These are phyloP conservation scores for Colletotrichum viniferum DNA, from an alignment of 2,329 filamentous ascomycete genomes.

Conservation along the genomic window DNA sequence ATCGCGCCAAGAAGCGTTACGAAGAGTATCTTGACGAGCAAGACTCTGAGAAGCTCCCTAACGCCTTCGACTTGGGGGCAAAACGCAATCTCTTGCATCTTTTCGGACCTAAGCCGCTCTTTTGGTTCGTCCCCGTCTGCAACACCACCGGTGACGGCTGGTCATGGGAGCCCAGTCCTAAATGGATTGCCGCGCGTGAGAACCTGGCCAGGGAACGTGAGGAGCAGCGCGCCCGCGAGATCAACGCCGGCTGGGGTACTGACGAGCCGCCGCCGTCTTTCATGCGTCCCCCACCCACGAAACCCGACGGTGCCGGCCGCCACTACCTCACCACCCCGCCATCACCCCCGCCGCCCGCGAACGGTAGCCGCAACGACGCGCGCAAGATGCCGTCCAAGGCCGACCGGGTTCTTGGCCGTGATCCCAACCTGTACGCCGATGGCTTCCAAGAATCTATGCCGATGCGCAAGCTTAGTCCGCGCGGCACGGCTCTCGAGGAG, in stretches of 20 bases:
- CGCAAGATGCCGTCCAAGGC: constrained; percentile 57
- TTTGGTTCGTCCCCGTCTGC: constrained; percentile 82
- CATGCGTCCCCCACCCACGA: constrained; percentile 18
- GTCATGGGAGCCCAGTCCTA: constrained; percentile 85
- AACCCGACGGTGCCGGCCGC: constrained; percentile 26
- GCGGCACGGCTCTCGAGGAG: constrained; percentile 48
- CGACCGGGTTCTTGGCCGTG: constrained; percentile 61
- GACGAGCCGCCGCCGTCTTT: constrained; percentile 31
- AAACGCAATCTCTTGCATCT: constrained; percentile 80
- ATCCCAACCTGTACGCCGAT: constrained; percentile 60
- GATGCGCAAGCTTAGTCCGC: constrained; percentile 51
- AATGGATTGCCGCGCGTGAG: constrained; percentile 77
- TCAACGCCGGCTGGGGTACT: constrained; percentile 70
- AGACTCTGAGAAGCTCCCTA: constrained; percentile 85
- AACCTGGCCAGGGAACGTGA: constrained; percentile 61
- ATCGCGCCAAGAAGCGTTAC: constrained; percentile 59
- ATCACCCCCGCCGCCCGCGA: constrained; percentile 19
- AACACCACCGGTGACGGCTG: constrained; percentile 93
- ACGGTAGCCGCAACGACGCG: constrained; percentile 26
- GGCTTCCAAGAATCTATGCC: constrained; percentile 44
- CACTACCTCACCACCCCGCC: constrained; percentile 30
- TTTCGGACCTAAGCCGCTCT: constrained; percentile 72
- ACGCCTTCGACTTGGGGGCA: constrained; percentile 91
- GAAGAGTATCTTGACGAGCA: constrained; percentile 86
- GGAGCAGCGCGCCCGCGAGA: constrained; percentile 66